phyloP scores from a whole-genome alignment of 2,329 filamentous ascomycete species.

The Apiospora saccharicola region DNA sequence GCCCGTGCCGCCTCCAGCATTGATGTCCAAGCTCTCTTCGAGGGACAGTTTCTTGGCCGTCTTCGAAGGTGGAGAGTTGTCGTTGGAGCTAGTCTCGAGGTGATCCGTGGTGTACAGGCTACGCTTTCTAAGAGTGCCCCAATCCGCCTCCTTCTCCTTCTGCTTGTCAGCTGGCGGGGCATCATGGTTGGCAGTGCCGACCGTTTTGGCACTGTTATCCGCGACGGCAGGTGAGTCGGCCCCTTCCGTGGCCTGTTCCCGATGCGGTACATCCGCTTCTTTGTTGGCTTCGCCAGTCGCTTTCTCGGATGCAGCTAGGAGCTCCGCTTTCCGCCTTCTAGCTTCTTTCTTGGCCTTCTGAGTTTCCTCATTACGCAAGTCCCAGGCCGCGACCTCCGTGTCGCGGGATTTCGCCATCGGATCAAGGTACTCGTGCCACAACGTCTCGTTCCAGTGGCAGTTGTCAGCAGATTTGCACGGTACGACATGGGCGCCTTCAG shows the following conservation, averaged over 20 bases:
- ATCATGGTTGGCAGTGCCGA: background rate
- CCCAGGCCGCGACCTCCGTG: constrained; percentile 51
- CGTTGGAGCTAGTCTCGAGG: constrained; percentile 29
- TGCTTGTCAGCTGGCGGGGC: background rate
- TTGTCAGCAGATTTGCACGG: constrained; percentile 56
- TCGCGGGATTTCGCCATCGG: constrained; percentile 52
- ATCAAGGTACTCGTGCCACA: constrained; percentile 59
- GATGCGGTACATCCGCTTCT: background rate
- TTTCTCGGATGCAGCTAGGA: constrained; percentile 14
- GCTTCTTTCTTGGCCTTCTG: constrained; percentile 39
- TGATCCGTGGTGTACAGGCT: constrained; percentile 12
- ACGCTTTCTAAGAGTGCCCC: constrained; percentile 22
- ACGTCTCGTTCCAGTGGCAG: constrained; percentile 62
- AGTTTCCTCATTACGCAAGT: constrained; percentile 47
- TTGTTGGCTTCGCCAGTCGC: background rate
- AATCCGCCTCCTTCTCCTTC: constrained; percentile 16
- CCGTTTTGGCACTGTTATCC: background rate
- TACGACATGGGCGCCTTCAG: constrained; percentile 58
- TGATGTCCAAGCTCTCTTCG: constrained; percentile 29
- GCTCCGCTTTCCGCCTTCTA: constrained; percentile 27
- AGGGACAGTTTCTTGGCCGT: constrained; percentile 29
- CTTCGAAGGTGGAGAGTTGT: constrained; percentile 28
- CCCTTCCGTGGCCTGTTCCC: background rate
- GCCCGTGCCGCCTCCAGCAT: constrained; percentile 24
- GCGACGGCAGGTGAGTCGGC: background rate